Percentiles rank a stretch among this genome's conserved stretches.
These are phyloP conservation scores for Agrocybe praecox DNA, from an alignment of 768 basidiomycete species.

Conservation along the genomic window DNA sequence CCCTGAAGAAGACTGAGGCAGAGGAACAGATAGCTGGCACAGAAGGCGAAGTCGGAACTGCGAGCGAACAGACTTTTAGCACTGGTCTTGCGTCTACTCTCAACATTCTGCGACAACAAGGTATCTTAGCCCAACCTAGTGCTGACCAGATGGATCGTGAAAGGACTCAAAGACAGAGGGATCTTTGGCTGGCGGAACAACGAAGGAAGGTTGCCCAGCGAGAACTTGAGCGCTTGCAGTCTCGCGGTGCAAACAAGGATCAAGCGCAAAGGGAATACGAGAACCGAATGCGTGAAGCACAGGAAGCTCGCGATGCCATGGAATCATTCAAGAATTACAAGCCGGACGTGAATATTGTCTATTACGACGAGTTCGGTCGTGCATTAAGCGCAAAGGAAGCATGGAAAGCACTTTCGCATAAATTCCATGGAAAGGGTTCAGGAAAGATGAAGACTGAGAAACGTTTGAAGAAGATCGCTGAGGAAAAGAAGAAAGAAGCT, in stretches of 20 bases:
- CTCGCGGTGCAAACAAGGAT: slow-evolving; percentile 83
- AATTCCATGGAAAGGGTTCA: slow-evolving; percentile 97
- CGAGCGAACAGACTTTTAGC: slow-evolving; percentile 76
- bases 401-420: slow-evolving; percentile 97
- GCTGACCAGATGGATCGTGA: slow-evolving; percentile 78
- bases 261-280: slow-evolving; percentile 95
- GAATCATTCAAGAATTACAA: slow-evolving; percentile 93
- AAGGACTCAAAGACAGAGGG: slow-evolving; percentile 77
- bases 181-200: slow-evolving; percentile 89
- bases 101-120: slow-evolving; percentile 88
- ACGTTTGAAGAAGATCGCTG: slow-evolving; percentile 93
- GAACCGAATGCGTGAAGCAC: slow-evolving; percentile 88
- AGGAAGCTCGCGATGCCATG: slow-evolving; percentile 80
- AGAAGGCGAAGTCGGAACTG: slow-evolving; percentile 55
- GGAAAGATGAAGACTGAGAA: slow-evolving; percentile 99
- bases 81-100: slow-evolving; percentile 89
- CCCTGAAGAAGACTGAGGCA: slow-evolving; percentile 49
- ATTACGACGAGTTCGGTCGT: slow-evolving; percentile 95
- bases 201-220: slow-evolving; percentile 74
- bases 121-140: slow-evolving; percentile 70
- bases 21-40: slow-evolving; percentile 24
- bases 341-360: slow-evolving; percentile 94
- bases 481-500: slow-evolving; percentile 91
- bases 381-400: slow-evolving; percentile 91
- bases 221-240: slow-evolving; percentile 76